Base-by-base conservation (phyloP, 2,329 filamentous ascomycete species). In the Cladobotryum protrusum region DNA sequence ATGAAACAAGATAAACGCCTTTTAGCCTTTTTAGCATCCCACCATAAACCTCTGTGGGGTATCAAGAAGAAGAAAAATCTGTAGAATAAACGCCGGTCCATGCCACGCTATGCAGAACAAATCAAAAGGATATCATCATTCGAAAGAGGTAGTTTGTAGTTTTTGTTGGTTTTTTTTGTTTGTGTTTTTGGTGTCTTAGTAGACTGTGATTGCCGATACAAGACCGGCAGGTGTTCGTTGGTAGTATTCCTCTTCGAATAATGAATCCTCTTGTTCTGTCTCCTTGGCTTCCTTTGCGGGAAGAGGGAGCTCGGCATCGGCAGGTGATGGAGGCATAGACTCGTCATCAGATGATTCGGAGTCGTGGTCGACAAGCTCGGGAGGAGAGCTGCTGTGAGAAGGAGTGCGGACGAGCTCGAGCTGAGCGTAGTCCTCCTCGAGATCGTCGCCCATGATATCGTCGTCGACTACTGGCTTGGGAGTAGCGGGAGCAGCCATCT, bases 281-380 rank as follows among this genome's bases (percentile, higher is more conserved):
- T 67, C 63, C 62, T 70, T 70, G 57, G 56, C 58, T 60, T 81
- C 72, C 72, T 84, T 80, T 59, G 79, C 74, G 42, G 77, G 71
- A 62, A 89, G 86, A 37, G 75, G 69, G 47, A 89, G 70, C 34
- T 76, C 66, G 24, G 77, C 66, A 18, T 74, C 72, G 40, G 81
- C 79, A 35, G 85, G 85, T 53, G 85, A 87, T 17, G 84, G 85
- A 7, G 87, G 87, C 81, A 88, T 81, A 58, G 87, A 83, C 68
- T 90, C 86, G 59, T 89, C 86, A 50, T 82, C 84, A 2, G 81
- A 83, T 55, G 85, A 85, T 63, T 89, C 86, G 55, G 81, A 75
- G 57, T 82, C 78, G 54, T 78, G 80, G 67, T 89, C 85, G 56
- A 83, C 77, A 51, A 89, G 80, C 65, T 88, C 86, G 8, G 86